Percentiles rank a stretch among this genome's conserved stretches.
phyloP scores from a whole-genome alignment of 345 rosid species.

The Alliaria petiolata region DNA sequence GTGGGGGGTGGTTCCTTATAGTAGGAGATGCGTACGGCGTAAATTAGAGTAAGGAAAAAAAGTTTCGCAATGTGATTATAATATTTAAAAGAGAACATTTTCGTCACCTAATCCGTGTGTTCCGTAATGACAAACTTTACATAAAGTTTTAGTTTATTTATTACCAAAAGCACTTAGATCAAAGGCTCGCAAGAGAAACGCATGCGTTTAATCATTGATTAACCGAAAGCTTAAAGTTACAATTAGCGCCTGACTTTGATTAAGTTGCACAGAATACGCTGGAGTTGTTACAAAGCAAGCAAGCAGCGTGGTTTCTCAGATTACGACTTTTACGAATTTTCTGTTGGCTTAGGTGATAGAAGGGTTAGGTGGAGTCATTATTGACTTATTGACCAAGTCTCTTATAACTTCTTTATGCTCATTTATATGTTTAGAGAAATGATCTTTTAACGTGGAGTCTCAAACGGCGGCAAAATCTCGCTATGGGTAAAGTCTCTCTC shows the following conservation, averaged over 20 bases:
- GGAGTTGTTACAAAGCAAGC: background rate
- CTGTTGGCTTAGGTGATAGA: too few species aligned
- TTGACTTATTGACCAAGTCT: too few species aligned
- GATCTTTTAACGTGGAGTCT: too few species aligned
- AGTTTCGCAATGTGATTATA: background rate
- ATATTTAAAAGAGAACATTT: background rate
- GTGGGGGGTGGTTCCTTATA: background rate
- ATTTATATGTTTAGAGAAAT: too few species aligned
- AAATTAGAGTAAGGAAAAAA: background rate
- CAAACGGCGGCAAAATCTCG: too few species aligned
- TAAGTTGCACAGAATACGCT: background rate
- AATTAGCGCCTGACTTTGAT: background rate
- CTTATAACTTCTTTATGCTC: too few species aligned
- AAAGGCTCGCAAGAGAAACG: conserved; percentile 1
- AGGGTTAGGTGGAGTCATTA: too few species aligned
- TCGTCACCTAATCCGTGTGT: background rate
- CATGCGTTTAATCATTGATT: too few species aligned
- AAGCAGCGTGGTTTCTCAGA: background rate
- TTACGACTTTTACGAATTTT: background rate
- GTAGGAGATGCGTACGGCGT: background rate
- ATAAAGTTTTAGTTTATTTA: background rate
- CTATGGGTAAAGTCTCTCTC: too few species aligned
- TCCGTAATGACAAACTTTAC: background rate
- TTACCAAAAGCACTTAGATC: background rate
- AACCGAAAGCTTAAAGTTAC: conserved; percentile 1